These are phyloP conservation scores for Populus simonii DNA, from an alignment of 345 rosid species.

Conservation along the genomic window DNA sequence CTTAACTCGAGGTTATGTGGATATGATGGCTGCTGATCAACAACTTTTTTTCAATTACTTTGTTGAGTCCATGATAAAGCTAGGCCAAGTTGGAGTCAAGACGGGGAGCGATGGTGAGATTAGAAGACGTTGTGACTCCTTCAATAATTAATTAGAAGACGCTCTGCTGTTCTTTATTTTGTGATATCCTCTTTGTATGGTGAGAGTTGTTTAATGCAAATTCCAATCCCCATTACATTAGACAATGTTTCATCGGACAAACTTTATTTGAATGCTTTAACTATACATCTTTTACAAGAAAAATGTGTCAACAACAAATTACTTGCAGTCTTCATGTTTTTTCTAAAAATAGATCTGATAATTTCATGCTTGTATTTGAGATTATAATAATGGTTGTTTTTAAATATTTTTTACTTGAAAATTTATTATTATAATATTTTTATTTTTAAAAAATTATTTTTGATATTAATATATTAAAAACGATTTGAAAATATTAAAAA, in stretches of 20 bases:
- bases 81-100: neutral
- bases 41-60: conserved; percentile 8
- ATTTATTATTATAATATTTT: no score
- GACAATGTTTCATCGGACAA: no score
- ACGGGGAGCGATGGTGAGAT: conserved; percentile 14
- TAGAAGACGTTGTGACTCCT: conserved; percentile 4
- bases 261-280: neutral
- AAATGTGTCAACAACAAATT: neutral
- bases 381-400: no score
- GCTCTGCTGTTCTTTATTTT: no score
- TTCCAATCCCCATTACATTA: neutral
- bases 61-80: conserved; percentile 9
- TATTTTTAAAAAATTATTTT: no score
- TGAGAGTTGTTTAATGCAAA: no score
- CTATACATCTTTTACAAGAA: neutral
- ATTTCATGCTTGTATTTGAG: no score
- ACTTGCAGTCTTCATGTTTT: no score
- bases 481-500: accelerated
- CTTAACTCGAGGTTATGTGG: conserved; percentile 1
- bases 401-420: no score
- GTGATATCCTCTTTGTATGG: no score
- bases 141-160: neutral
- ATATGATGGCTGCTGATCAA: conserved; percentile 1
- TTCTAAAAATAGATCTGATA: no score
- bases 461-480: no score